Conservation (phyloP, 768 basidiomycete genomes). For the Crassisporium funariophilum region DNA sequence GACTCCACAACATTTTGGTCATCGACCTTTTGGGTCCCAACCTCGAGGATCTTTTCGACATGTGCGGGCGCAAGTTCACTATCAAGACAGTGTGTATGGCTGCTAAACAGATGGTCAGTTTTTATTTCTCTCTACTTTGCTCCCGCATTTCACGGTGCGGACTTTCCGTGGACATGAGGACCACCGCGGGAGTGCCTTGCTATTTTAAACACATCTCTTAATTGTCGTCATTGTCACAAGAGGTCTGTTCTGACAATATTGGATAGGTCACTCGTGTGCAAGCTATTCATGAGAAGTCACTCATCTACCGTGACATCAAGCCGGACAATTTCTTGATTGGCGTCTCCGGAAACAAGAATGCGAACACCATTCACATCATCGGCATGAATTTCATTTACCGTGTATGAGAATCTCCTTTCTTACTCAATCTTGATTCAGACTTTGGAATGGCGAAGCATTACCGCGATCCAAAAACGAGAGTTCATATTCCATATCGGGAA, state of each 20-base stretch:
- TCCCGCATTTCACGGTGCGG: too few species aligned
- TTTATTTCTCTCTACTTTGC: conserved; percentile 5
- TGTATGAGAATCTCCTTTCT: neutral
- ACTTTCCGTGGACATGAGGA: conserved; percentile 1
- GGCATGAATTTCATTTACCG: conserved; percentile 47
- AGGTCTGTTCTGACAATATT: conserved; percentile 17
- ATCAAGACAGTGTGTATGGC: conserved; percentile 99
- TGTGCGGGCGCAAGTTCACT: conserved; percentile 97
- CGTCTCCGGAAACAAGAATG: conserved; percentile 86
- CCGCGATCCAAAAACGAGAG: conserved; percentile 95
- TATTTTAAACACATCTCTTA: neutral
- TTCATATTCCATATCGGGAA: conserved; percentile 99
- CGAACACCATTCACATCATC: conserved; percentile 86
- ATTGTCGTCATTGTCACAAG: neutral
- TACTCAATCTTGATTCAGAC: conserved; percentile 48
- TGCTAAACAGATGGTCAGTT: conserved; percentile 95
- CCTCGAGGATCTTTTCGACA: conserved; percentile 96
- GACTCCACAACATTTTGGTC: conserved; percentile 93
- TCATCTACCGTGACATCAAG: conserved; percentile 99
- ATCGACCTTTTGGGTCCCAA: conserved; percentile 97
- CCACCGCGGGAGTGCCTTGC: neutral
- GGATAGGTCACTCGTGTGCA: conserved; percentile 91
- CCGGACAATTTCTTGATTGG: conserved; percentile 99
- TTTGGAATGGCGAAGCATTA: conserved; percentile 99
- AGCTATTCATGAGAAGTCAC: conserved; percentile 96